Conservation (phyloP, 2,329 filamentous ascomycete genomes). For the Apiospora rasikravindrae region DNA sequence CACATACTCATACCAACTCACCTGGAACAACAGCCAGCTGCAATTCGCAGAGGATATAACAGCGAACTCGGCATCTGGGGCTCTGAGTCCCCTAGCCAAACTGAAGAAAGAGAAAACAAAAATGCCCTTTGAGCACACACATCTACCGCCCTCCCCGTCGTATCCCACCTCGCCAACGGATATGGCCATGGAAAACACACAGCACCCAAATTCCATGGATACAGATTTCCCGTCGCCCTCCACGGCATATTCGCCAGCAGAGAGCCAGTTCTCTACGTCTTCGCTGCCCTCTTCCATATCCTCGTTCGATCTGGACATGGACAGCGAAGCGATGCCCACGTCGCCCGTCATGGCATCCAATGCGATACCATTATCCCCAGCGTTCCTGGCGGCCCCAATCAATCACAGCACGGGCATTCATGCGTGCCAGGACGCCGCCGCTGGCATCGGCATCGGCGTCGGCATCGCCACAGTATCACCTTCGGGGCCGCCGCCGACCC, state of each 20-base stretch:
- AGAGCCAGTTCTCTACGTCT: neutral
- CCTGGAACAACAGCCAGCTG: neutral
- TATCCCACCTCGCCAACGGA: conserved; percentile 18
- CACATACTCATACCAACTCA: conserved; percentile 13
- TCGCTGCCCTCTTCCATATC: neutral
- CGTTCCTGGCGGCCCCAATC: conserved; percentile 4
- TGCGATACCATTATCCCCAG: neutral
- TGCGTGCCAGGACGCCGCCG: conserved; percentile 24
- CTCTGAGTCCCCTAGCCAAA: neutral
- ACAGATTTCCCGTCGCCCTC: conserved; percentile 7
- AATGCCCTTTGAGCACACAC: conserved; percentile 15
- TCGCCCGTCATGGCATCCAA: neutral
- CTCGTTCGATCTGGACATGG: conserved; percentile 11
- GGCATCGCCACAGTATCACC: conserved; percentile 27
- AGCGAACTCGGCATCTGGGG: neutral
- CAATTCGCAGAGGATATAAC: neutral
- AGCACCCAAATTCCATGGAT: conserved; percentile 26
- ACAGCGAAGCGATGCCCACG: neutral
- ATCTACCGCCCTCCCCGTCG: conserved; percentile 4
- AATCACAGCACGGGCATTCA: neutral
- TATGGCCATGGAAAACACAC: conserved; percentile 20
- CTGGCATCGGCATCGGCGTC: conserved; percentile 21
- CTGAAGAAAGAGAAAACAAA: neutral
- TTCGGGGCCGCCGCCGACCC: conserved; percentile 16
- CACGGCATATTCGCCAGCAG: neutral